Base-by-base conservation (phyloP, 768 basidiomycete species). In the Lactarius trivialis region DNA sequence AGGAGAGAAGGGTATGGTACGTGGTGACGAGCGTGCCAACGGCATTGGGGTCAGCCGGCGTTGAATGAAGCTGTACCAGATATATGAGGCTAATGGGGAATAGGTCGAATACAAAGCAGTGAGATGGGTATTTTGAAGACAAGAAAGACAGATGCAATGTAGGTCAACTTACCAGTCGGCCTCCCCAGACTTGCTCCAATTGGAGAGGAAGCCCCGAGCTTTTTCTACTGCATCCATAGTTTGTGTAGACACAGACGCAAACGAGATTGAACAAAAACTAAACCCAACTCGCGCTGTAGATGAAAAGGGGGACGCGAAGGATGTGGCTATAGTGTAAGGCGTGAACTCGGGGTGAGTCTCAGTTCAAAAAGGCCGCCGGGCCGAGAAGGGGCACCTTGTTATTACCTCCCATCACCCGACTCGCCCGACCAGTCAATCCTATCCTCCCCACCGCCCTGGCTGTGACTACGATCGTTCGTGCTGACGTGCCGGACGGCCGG, bases 1-100 rank as follows among this genome's bases (percentile, higher is more conserved):
- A 80, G 50, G 79, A 79, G 12, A 91, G 68, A 48, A 92, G 78
- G 5, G 86, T 82, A 68, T 89, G 82, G 69, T 91, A 91, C 4
- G 79, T 81, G 15, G 85, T 86, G 14, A 82, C 81, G 37, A 91
- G 77, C 26, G 80, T 74, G 68, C 85, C 86, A 59, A 79, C 69
- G 57, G 75, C 81, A 36, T 75, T 76, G 5, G 80, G 72, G 72
- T 85, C 80, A 60, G 79, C 73, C 21, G 81, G 80, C 71, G 82
- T 83, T 62, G 80, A 80, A 71, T 89, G 88, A 36, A 82, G 79
- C 55, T 78, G 74, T 69, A 79, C 75, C 67, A 91, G 77, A 56
- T 85, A 79, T 69, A 78, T 79, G 68, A 84, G 85, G 73, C 89
- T 91, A 17, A 15, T 14, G 11, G 14, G 21, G 45, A 24, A 48